Evolutionary conservation across 2,329 filamentous ascomycete genomes (phyloP), one percentile per base, ranked within the genome.

Genomic region (Xylariaceae sp.): DNA sequence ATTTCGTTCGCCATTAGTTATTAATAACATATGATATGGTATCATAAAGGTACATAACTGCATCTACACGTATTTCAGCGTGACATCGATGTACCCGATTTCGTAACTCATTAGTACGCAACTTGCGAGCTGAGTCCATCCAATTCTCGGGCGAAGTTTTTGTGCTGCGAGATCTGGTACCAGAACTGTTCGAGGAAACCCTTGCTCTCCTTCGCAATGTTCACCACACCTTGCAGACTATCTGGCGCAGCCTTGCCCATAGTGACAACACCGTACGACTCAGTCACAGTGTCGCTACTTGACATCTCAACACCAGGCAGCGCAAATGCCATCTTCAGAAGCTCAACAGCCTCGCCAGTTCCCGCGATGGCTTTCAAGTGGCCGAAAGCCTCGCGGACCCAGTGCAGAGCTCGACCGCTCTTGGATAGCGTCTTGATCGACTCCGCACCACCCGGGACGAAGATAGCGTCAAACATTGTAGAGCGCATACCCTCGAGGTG

Each of bases 351-450:
- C 57, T 89, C 85, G 1, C 85, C 87, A 0, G 83, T 85, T 0
- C 83, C 88, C 2, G 80, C 87, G 18, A 93, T 85, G 2, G 85
- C 69, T 70, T 93, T 93, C 38, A 89, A 71, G 49, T 93, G 87
- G 0, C 86, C 87, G 52, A 91, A 93, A 0, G 87, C 83, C 61
- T 93, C 88, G 2, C 84, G 76, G 3, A 91, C 67, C 78, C 84
- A 93, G 67, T 91, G 83, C 2, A 85, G 57, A 0, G 85, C 85
- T 15, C 86, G 81, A 0, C 87, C 87, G 46, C 76, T 87, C 67
- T 81, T 79, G 42, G 73, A 66, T 0, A 93, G 74, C 0, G 78
- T 79, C 39, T 75, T 67, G 34, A 86, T 65, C 1, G 79, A 78
- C 43, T 81, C 71, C 0, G 73, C 68, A 1, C 88, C 87, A 1